Evolutionary conservation across 495 filamentous ascomycete species (phyloP), one percentile per base, ranked within the genome.

Genomic region (Penicillium daleae): DNA sequence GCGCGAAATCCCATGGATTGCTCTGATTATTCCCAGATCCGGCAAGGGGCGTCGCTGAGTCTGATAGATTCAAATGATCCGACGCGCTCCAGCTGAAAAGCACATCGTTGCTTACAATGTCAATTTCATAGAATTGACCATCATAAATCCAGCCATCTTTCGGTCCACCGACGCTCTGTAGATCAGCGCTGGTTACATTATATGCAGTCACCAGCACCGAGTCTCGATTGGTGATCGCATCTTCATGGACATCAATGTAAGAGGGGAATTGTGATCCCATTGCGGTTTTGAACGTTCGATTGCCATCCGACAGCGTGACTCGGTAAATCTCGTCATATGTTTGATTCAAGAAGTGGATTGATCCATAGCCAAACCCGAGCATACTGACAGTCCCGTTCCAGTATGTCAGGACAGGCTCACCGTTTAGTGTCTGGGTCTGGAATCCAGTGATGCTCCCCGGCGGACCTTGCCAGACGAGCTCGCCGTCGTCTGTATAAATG

Each of bases 141-240:
- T 82, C 76, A 8, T 75, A 69, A 33, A 82, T 73, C 77, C 78
- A 80, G 39, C 81, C 79, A 60, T 78, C 59, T 3, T 59, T 51
- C 3, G 71, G 71, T 6, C 69, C 76, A 12, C 77, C 78, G 32
- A 76, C 70, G 3, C 69, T 61, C 0, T 66, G 74, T 21, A 80
- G 61, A 59, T 83, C 77, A 21, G 72, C 61, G 1, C 54, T 63
- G n/a, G 77, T 76, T 7, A 71, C 74, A 50, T 82, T 74, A 57
- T 80, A 83, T 22, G 78, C 71, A 13, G 76, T 74, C 13, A 82
- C 76, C 6, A 83, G 62, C n/a, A 80, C 74, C 0, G 80, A 83
- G 44, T 76, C 62, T 37, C 79, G 70, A 27, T 63, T 27, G 1
- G 74, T 74, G 44, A 76, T 68, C 12, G 58, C 67, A 4, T 73